Evolutionary conservation across 2,329 filamentous ascomycete species (phyloP).

Genomic region (Lachnum nothofagi): DNA sequence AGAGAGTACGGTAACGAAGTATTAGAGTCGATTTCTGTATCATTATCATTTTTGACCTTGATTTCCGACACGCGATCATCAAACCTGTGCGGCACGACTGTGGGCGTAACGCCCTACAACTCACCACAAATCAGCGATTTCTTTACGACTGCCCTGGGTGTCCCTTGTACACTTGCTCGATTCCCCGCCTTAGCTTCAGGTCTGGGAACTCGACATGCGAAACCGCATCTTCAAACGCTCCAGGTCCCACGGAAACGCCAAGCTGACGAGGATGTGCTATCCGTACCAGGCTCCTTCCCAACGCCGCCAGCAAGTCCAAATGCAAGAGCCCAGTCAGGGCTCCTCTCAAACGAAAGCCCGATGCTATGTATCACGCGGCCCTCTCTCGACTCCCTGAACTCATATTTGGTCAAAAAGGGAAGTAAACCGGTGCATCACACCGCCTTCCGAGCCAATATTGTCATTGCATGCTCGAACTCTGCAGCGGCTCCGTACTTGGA

Average conservation of each 20-base stretch:
- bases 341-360: slow-evolving; percentile 89
- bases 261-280: slow-evolving; percentile 10
- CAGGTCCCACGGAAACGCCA: slow-evolving; percentile 34
- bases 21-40: background rate
- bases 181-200: slow-evolving; percentile 66
- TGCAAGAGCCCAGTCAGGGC: slow-evolving; percentile 47
- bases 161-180: slow-evolving; percentile 77
- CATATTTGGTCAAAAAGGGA: slow-evolving; percentile 58
- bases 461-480: slow-evolving; percentile 49
- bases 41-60: background rate
- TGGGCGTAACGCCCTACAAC: slow-evolving; percentile 13
- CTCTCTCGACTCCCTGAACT: slow-evolving; percentile 74
- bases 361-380: slow-evolving; percentile 78
- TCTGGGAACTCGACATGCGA: slow-evolving; percentile 61
- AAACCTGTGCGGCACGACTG: slow-evolving; percentile 41
- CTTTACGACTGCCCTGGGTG: slow-evolving; percentile 68
- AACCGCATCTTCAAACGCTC: slow-evolving; percentile 61
- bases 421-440: slow-evolving; percentile 63
- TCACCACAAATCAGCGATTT: slow-evolving; percentile 56
- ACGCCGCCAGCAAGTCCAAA: slow-evolving; percentile 52
- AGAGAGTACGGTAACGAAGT: slow-evolving; percentile 28
- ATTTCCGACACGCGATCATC: background rate
- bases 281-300: slow-evolving; percentile 51
- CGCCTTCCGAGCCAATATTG: slow-evolving; percentile 84
- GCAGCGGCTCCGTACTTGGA: slow-evolving; percentile 62